Evolutionary conservation across 495 filamentous ascomycete genomes (phyloP).

Genomic region (Bacidia rubella): DNA sequence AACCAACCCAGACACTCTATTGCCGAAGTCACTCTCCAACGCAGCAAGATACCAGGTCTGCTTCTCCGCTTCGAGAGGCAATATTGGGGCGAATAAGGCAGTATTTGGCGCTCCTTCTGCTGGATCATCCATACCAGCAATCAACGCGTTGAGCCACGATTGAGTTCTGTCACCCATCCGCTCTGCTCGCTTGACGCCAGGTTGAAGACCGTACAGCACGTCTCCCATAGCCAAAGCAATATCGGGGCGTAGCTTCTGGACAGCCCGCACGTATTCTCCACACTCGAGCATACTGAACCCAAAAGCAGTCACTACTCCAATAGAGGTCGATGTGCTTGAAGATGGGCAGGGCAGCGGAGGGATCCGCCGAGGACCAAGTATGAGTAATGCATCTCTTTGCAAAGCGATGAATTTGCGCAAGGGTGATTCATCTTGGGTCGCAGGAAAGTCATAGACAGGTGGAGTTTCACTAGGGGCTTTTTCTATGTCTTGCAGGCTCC

Average conservation of each 20-base stretch:
- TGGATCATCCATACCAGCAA: conserved; percentile 23
- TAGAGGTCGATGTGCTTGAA: conserved; percentile 55
- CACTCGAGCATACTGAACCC: conserved; percentile 62
- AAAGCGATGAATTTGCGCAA: conserved; percentile 62
- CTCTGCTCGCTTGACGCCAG: conserved; percentile 53
- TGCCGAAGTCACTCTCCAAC: conserved; percentile 38
- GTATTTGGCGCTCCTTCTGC: conserved; percentile 20
- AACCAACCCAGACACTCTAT: conserved; percentile 59
- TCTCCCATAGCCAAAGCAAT: conserved; percentile 70
- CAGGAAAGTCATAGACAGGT: conserved; percentile 36
- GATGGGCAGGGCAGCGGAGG: conserved; percentile 60
- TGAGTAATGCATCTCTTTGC: conserved; percentile 39
- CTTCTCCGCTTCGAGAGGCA: conserved; percentile 58
- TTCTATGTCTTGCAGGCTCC: conserved; percentile 59
- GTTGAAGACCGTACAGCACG: conserved; percentile 42
- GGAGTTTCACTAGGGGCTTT: conserved; percentile 38
- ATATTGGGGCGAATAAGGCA: conserved; percentile 63
- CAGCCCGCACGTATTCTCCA: conserved; percentile 50
- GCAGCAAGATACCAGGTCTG: conserved; percentile 66
- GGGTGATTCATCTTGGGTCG: conserved; percentile 31
- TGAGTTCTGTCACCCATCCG: conserved; percentile 83
- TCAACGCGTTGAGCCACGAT: conserved; percentile 50
- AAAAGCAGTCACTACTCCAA: conserved; percentile 69
- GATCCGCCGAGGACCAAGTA: conserved; percentile 69
- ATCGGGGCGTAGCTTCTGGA: conserved; percentile 57